These are phyloP conservation scores for Cadophora luteo-olivacea DNA, from an alignment of 2,329 filamentous ascomycete species.

Conservation along the genomic window DNA sequence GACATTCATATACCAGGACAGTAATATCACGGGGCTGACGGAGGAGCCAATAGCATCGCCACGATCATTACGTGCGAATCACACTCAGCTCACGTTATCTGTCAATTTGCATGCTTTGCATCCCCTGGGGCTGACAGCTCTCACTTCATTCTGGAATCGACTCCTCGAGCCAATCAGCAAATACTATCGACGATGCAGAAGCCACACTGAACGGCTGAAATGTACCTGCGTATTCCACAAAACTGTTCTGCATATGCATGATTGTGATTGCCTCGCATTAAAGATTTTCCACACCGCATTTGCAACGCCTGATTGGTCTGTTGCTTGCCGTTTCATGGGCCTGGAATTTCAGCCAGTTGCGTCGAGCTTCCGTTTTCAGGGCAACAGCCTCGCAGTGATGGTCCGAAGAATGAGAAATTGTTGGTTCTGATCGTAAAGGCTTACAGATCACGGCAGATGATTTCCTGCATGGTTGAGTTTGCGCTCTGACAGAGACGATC, in stretches of 20 bases:
- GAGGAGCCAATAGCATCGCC: slow-evolving; percentile 1
- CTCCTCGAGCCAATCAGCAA: not conserved
- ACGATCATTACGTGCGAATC: not conserved
- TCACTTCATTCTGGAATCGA: not conserved
- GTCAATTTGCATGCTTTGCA: not conserved
- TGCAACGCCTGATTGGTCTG: not conserved
- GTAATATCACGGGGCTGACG: not conserved
- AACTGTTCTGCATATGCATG: not conserved
- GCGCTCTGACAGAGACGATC: not conserved
- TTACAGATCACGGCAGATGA: slow-evolving; percentile 6
- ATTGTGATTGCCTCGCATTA: slow-evolving; percentile 22
- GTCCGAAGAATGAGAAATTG: not conserved
- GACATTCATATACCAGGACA: not conserved
- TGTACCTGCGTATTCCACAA: slow-evolving; percentile 1
- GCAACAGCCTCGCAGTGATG: not conserved
- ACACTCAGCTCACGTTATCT: slow-evolving; percentile 12
- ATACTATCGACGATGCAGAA: not conserved
- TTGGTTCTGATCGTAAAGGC: not conserved
- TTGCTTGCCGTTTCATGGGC: not conserved
- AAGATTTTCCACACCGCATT: slow-evolving; percentile 13
- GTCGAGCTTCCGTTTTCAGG: not conserved
- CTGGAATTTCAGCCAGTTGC: slow-evolving; percentile 13
- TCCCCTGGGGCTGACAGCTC: not conserved
- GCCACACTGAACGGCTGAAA: slow-evolving; percentile 22
- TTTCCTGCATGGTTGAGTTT: not conserved